These are phyloP conservation scores for Verbascum thapsus DNA, from an alignment of 257 asterid species.

Conservation along the genomic window DNA sequence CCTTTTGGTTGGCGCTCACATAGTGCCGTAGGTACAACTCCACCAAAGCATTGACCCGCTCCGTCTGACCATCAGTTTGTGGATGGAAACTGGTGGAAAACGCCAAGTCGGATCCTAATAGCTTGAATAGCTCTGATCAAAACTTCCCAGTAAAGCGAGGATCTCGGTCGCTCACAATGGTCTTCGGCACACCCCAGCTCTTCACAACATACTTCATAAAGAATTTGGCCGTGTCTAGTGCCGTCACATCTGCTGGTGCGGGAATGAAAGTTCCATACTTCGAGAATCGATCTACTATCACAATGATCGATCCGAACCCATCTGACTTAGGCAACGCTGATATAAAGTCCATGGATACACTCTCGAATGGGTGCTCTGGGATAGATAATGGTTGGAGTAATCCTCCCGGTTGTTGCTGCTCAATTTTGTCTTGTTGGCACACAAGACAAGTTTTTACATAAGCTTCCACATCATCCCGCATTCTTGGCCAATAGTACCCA, in stretches of 20 bases:
- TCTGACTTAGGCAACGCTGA: no score
- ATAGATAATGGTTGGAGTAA: no score
- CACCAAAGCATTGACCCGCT: background rate
- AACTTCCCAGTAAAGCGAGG: constrained; percentile 7
- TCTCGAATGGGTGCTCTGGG: background rate
- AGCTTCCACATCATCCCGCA: background rate
- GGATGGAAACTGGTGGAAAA: background rate
- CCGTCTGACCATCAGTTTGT: constrained; percentile 8
- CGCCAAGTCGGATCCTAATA: background rate
- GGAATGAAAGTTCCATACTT: no score
- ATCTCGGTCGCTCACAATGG: no score
- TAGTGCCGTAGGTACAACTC: background rate
- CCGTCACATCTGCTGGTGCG: no score
- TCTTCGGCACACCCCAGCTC: background rate
- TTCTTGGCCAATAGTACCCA: background rate
- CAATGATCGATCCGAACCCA: no score
- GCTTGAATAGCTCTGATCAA: background rate
- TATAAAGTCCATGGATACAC: no score
- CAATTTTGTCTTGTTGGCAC: no score
- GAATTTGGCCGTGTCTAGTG: no score
- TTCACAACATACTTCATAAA: no score
- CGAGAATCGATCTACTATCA: no score
- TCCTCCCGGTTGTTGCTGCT: background rate
- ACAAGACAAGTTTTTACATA: background rate
- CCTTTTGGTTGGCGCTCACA: background rate